Evolutionary conservation across 2,329 filamentous ascomycete genomes (phyloP), one percentile per base, ranked within the genome.

Genomic region (Aureobasidium sp.): DNA sequence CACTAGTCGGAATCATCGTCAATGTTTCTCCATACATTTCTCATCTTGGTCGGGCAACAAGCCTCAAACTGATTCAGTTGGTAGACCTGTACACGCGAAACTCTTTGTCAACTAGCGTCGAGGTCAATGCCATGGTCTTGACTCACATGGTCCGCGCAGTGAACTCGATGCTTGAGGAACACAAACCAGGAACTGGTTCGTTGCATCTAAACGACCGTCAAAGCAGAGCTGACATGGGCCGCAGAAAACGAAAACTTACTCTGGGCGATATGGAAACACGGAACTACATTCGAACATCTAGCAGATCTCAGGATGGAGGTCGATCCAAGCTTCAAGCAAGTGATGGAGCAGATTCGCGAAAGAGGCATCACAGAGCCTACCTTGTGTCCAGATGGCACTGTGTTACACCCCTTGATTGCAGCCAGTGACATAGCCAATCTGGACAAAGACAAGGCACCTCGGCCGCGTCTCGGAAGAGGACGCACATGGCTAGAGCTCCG

Each of bases 1-100:
- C 94, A 1, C 80, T 99, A 3, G 77, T 99, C 48, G 91, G 93
- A 0, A 90, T 97, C 49, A 88, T 99, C 69, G 94, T 94, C 74
- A 99, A 99, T 70, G 86, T 97, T 65, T 87, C 92, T 12, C 88
- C 94, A 17, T 90, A 96, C 70, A 79, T 94, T 5, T 85, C 94
- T 69, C 84, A 88, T 24, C 77, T 97, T 12, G 90, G 88, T 56
- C 79, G 85, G 4, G 82, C 86, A 3, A 86, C 91, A 17, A 89
- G 90, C 71, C 85, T 87, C 1, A 96, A 91, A 72, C 29, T 62
- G 22, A 62, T 62, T 8, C 60, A 62, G 24, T 17, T 62, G 1
- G 27, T 62, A 17, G 60, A 62, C 22, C 35, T 56, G 4, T 54
- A 56, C 44, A 56, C 60, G 14, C 60, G 60, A 11, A 54, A 56